These are phyloP conservation scores for Oenanthe sinensis DNA, from an alignment of 129 eudicot genomes.

Conservation along the genomic window DNA sequence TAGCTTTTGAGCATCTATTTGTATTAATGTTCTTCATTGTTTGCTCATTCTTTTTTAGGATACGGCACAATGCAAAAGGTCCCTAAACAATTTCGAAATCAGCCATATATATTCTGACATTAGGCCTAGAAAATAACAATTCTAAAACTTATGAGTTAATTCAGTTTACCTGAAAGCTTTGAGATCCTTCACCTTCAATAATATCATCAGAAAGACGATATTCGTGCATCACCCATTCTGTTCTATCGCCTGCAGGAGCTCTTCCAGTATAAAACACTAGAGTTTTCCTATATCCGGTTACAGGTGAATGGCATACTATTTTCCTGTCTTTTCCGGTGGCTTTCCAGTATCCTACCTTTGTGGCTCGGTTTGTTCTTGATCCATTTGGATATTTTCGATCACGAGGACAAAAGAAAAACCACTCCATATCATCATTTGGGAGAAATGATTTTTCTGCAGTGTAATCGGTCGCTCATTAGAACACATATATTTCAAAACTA, in stretches of 20 bases:
- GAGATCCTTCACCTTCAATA: slow-evolving; percentile 29
- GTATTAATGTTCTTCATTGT: slow-evolving; percentile 28
- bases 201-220: slow-evolving; percentile 67
- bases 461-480: background rate
- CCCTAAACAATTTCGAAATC: slow-evolving; percentile 32
- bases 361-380: slow-evolving; percentile 78
- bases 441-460: slow-evolving; percentile 81
- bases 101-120: background rate
- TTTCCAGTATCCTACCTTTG: slow-evolving; percentile 79
- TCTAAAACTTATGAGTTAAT: background rate
- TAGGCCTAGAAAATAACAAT: background rate
- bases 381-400: slow-evolving; percentile 83
- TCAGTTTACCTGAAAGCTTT: slow-evolving; percentile 38
- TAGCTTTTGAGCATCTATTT: slow-evolving; percentile 31
- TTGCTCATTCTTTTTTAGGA: slow-evolving; percentile 49
- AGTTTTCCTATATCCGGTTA: slow-evolving; percentile 59
- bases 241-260: slow-evolving; percentile 74
- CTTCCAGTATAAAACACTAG: slow-evolving; percentile 79
- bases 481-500: background rate
- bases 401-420: slow-evolving; percentile 80
- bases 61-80: slow-evolving; percentile 71
- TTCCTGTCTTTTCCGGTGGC: slow-evolving; percentile 86
- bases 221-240: slow-evolving; percentile 92
- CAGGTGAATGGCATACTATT: slow-evolving; percentile 48
- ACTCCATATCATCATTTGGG: slow-evolving; percentile 72